Base-by-base conservation (phyloP, 2,329 filamentous ascomycete species). In the Pseudocercospora vitis region DNA sequence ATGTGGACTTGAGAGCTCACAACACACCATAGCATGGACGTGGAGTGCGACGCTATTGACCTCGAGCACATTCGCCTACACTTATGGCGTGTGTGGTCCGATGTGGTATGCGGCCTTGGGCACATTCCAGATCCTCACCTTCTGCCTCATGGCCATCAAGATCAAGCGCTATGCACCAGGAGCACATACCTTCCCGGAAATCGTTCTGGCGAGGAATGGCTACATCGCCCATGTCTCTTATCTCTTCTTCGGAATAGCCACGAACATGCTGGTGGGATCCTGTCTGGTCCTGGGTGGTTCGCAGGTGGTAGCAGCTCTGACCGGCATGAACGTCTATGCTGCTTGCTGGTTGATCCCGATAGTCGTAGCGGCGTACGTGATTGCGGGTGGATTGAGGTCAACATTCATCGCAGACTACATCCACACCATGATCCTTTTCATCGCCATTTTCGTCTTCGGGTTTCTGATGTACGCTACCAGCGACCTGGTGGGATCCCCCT, bases 21-120 rank as follows among this genome's bases (percentile, higher is more conserved):
- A n/a, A 26, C 11, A n/a, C n/a, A 12, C 3, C 23, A 31, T 87
- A 23, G 91, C 87, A 4, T 95, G 90, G 90, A 95, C 90, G 0
- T 95, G 89, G 67, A 64, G 65, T 21, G 69, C 71, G 7, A 72
- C 70, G 2, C 56, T 73, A 1, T 59, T 73, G 3, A 67, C 64
- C 8, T 66, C 60, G 44, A 62, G 56, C 9, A 68, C 64, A 9
- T 68, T 70, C 24, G 71, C 70, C 8, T 73, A 73, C 52, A 53
- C 59, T 7, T 73, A 73, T 60, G 71, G 70, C 18, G 62, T 73
- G 24, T 65, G 63, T 47, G 69, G 69, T 0, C 68, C 69, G 3
- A 69, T 71, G 60, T 72, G 68, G 73, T 76, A 75, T 44, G 73
- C 70, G 1, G 72, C 73, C n/a, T 71, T 72, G 23, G 73, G 72